Evolutionary conservation across 495 filamentous ascomycete genomes (phyloP).

Genomic region (Podospora anserina): DNA sequence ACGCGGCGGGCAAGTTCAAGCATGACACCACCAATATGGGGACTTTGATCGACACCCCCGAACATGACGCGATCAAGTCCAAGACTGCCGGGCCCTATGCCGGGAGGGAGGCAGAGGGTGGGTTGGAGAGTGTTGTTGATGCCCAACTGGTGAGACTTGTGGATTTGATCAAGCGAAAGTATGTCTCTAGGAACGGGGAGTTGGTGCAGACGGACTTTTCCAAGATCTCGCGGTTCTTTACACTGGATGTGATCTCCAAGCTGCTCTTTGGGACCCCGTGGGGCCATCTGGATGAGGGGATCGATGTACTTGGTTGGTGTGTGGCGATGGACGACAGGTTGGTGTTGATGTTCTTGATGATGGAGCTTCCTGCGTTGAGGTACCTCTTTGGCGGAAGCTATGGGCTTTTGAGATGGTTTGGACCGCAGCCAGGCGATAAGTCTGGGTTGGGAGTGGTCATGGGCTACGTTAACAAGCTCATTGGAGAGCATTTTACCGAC

Average conservation of each 20-base stretch:
- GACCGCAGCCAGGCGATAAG: slow-evolving; percentile 10
- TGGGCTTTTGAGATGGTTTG: slow-evolving; percentile 1
- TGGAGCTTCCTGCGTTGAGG: too few relatives aligned
- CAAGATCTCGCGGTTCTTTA: slow-evolving; percentile 38
- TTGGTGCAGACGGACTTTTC: slow-evolving; percentile 31
- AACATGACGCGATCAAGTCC: slow-evolving; percentile 28
- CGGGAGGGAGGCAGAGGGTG: slow-evolving; percentile 34
- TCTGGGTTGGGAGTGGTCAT: slow-evolving; percentile 12
- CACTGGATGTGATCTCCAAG: slow-evolving; percentile 45
- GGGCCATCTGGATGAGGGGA: slow-evolving; percentile 24
- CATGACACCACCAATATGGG: slow-evolving; percentile 36
- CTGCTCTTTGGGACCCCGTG: slow-evolving; percentile 50
- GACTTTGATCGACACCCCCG: slow-evolving; percentile 26
- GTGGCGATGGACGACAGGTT: neutral
- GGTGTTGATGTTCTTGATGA: too few relatives aligned
- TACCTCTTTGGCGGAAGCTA: neutral
- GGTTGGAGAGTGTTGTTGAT: slow-evolving; percentile 28
- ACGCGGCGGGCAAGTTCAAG: slow-evolving; percentile 30
- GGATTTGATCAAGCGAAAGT: slow-evolving; percentile 37
- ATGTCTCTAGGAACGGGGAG: slow-evolving; percentile 26
- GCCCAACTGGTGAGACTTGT: slow-evolving; percentile 33
- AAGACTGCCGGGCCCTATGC: slow-evolving; percentile 37
- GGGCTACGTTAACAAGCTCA: slow-evolving; percentile 9
- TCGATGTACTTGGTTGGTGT: slow-evolving; percentile 9
- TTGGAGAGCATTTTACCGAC: neutral